Evolutionary conservation across 306 rosid genomes (phyloP).

Genomic region (Vigna nakashimae): DNA sequence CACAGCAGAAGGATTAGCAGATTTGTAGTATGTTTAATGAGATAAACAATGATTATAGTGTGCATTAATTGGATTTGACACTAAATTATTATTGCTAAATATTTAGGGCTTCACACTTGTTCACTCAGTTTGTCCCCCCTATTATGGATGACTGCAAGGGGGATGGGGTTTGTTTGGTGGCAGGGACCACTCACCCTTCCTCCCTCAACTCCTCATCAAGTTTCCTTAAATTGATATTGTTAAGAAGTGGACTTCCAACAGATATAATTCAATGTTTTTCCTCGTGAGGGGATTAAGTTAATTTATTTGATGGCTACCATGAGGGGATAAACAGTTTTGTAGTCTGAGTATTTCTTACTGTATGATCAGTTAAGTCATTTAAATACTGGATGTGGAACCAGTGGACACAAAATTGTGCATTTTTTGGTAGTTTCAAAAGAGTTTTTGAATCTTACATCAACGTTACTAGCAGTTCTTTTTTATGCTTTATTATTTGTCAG

Average conservation of each 20-base stretch:
- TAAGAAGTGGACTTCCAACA: too few species aligned
- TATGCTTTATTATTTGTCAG: constrained; percentile 10
- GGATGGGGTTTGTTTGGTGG: neutral
- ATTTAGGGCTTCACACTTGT: too few species aligned
- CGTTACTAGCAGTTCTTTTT: constrained; percentile 16
- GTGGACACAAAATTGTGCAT: constrained; percentile 13
- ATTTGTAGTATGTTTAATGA: too few species aligned
- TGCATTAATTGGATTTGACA: too few species aligned
- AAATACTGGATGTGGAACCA: constrained; percentile 4
- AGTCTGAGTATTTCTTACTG: constrained; percentile 12
- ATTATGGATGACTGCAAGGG: neutral
- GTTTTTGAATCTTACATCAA: constrained; percentile 22
- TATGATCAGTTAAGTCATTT: constrained; percentile 20
- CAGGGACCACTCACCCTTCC: too few species aligned
- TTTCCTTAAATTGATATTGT: neutral
- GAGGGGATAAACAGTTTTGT: constrained; percentile 10
- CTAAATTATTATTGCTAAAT: too few species aligned
- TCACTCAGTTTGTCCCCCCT: constrained; percentile 11
- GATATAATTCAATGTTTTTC: neutral
- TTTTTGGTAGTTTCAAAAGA: neutral
- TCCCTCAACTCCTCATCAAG: too few species aligned
- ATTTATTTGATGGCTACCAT: neutral
- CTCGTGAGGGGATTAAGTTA: neutral
- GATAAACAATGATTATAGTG: too few species aligned
- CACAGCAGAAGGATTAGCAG: too few species aligned